Evolutionary conservation across 345 rosid genomes (phyloP), one percentile per base, ranked within the genome.

Genomic region (Eucalyptus coolabah): DNA sequence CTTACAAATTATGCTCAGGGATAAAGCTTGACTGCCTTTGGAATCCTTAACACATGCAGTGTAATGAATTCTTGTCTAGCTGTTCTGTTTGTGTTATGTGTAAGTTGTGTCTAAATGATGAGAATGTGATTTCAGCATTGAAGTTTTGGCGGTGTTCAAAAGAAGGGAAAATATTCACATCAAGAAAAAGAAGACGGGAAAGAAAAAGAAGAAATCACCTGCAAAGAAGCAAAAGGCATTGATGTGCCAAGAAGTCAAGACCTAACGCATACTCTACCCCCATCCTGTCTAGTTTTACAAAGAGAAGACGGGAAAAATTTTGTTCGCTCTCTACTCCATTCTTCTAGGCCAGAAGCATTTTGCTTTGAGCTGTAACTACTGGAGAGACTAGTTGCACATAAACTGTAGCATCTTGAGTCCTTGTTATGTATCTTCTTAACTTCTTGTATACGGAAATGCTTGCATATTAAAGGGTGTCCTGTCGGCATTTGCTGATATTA

Each of bases 81-180:
- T 17, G 26, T 50, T 19, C 19, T 32, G 28, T 50, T 88, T 88
- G 86, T 77, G 8, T 50, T 88, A 21, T 19, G 24, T 14, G 9
- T 50, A 77, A 56, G 54, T 21, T 88, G 54, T 26, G 54, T 26
- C 30, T 49, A 24, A n/a, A 50, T n/a, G 26, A 82, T 53, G 42
- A 28, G 47, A 77, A 19, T 87, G 24, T 72, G 89, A 37, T 49
- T 92, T 90, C 95, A 97, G 98, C 93, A 95, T 95, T 89, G 99
- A 97, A 93, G 93, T 97, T 89, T 91, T 96, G 92, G 97, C 98
- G 40, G 92, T 96, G 50, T 95, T 97, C 95, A 94, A 93, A 93
- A 97, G 97, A 90, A 91, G 90, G 34, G 91, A 87, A 83, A 89
- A 89, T 86, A 91, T 89, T 54, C 92, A 88, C 87, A 90, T 86